These are phyloP conservation scores for Agrocybe chaxingu DNA, from an alignment of 768 basidiomycete species.

Conservation along the genomic window DNA sequence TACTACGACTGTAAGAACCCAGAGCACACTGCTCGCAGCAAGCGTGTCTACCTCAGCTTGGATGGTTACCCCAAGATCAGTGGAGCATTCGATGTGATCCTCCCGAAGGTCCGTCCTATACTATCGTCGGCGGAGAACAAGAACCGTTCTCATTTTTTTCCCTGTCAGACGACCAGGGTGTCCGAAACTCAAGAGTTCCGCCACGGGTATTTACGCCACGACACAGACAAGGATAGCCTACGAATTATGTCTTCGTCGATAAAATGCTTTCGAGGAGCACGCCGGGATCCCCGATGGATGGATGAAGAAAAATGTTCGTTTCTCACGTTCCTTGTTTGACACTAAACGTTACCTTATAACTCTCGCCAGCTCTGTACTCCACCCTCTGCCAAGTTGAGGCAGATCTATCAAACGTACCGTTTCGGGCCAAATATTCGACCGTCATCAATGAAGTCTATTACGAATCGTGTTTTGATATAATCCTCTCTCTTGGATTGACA, in stretches of 20 bases:
- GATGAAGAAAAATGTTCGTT: neutral
- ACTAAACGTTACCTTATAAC: no score
- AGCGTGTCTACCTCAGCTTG: slow-evolving; percentile 22
- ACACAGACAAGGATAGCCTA: slow-evolving; percentile 1
- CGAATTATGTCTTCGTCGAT: slow-evolving; percentile 12
- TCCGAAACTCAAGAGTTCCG: slow-evolving; percentile 38
- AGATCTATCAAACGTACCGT: slow-evolving; percentile 5
- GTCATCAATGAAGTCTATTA: slow-evolving; percentile 18
- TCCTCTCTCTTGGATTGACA: slow-evolving; percentile 45
- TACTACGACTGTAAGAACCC: slow-evolving; percentile 26
- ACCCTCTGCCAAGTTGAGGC: slow-evolving; percentile 16
- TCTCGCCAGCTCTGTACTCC: neutral
- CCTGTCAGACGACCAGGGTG: slow-evolving; percentile 33
- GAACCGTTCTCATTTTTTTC: neutral
- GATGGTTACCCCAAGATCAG: slow-evolving; percentile 29
- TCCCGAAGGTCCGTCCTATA: slow-evolving; percentile 27
- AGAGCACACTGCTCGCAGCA: slow-evolving; percentile 35
- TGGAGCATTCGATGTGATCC: slow-evolving; percentile 31
- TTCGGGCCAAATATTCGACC: neutral
- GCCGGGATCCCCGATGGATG: slow-evolving; percentile 12
- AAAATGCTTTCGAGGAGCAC: slow-evolving; percentile 20
- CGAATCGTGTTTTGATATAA: slow-evolving; percentile 26
- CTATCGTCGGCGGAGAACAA: no score
- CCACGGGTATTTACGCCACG: slow-evolving; percentile 24
- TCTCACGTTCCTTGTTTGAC: neutral